These are phyloP conservation scores for Syzygium grande DNA, from an alignment of 345 rosid genomes.

Conservation along the genomic window DNA sequence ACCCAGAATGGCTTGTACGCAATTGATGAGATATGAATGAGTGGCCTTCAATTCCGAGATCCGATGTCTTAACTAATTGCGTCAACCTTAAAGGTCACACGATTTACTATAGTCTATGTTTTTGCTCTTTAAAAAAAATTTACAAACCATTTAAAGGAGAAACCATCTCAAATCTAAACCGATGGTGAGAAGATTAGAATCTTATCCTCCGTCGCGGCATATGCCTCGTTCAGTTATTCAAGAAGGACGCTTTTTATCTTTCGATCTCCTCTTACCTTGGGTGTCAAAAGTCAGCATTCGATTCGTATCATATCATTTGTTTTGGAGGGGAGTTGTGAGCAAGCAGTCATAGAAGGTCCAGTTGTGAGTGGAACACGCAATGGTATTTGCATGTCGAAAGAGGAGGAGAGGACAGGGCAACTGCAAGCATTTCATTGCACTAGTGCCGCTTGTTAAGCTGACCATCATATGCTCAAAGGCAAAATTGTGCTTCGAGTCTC, in stretches of 20 bases:
- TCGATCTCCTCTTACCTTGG: background rate
- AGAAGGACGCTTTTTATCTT: background rate
- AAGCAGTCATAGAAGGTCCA: background rate
- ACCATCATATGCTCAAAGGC: background rate
- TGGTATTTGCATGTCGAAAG: background rate
- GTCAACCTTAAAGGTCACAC: background rate
- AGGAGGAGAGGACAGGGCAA: background rate
- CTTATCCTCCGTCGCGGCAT: background rate
- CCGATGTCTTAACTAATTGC: background rate
- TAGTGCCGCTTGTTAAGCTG: background rate
- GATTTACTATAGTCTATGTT: background rate
- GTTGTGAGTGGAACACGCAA: background rate
- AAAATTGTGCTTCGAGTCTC: background rate
- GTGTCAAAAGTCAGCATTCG: background rate
- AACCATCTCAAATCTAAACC: background rate
- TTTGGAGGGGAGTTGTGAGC: background rate
- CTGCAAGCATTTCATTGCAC: background rate
- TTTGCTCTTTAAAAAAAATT: background rate
- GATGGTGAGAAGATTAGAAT: background rate
- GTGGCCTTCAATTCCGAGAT: background rate
- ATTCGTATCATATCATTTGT: background rate
- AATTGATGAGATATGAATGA: too few relatives aligned
- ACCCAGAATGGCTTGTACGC: too few relatives aligned
- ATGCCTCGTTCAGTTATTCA: background rate
- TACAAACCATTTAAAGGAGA: background rate